Conservation (phyloP, 2,329 filamentous ascomycete species). For the Xylaria sp. region DNA sequence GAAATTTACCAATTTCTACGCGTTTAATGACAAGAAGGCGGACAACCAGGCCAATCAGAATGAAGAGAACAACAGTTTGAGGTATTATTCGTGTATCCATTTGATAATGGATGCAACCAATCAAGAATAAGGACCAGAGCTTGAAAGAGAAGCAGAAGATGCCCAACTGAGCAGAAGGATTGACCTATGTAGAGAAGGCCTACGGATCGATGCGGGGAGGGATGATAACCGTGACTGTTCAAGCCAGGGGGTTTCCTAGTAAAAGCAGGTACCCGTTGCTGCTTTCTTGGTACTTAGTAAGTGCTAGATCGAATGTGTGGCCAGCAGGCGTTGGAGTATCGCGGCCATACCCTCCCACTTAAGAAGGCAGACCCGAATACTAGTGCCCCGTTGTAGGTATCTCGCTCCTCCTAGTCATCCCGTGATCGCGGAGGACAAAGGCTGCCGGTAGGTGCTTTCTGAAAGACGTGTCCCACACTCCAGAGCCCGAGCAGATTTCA, state of each 20-base stretch:
- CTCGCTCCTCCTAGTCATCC: background rate
- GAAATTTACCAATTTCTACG: background rate
- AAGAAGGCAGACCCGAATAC: constrained; percentile 2
- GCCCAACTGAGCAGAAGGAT: background rate
- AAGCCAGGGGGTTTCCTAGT: background rate
- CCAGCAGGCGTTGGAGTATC: constrained; percentile 13
- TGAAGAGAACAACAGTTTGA: background rate
- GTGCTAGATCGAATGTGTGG: constrained; percentile 4
- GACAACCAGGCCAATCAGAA: no score
- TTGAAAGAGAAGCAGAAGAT: background rate
- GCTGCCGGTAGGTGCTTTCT: background rate
- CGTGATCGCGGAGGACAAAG: background rate
- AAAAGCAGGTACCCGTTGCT: constrained; percentile 7
- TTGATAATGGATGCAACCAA: constrained; percentile 12
- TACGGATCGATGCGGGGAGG: background rate
- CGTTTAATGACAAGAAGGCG: no score
- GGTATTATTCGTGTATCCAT: constrained; percentile 20
- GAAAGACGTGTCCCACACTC: background rate
- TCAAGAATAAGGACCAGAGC: background rate
- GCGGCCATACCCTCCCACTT: constrained; percentile 15
- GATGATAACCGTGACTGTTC: background rate
- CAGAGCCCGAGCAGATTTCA: constrained; percentile 4
- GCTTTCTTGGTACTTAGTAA: background rate
- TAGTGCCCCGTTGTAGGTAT: background rate
- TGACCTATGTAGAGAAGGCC: background rate